Percentiles rank a stretch among this genome's conserved stretches.
Conservation (phyloP, 1,284 basidiomycete species). For the Microbotryomycetes sp. region DNA sequence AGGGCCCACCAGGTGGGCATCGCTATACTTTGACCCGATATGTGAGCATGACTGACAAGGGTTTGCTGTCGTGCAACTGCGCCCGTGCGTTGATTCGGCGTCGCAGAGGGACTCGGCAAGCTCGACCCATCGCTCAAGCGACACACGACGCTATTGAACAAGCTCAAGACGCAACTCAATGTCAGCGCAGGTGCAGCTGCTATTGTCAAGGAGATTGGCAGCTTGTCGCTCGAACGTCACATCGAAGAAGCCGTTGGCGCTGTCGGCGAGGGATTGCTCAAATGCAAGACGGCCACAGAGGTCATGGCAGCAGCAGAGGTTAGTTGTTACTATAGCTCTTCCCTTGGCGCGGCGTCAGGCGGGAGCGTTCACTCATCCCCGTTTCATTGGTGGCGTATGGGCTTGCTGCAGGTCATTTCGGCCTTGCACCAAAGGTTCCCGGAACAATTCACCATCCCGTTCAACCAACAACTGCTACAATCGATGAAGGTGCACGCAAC, state of each 20-base stretch:
- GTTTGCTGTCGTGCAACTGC: not conserved
- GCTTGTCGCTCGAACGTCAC: slow-evolving; percentile 88
- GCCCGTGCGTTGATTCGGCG: not conserved
- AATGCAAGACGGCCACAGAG: slow-evolving; percentile 83
- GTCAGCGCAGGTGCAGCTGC: slow-evolving; percentile 65
- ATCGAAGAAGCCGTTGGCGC: slow-evolving; percentile 88
- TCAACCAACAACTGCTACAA: slow-evolving; percentile 58
- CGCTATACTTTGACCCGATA: not conserved
- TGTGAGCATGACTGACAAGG: not conserved
- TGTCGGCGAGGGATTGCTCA: slow-evolving; percentile 70
- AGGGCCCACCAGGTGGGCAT: not conserved
- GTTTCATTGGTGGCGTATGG: not conserved
- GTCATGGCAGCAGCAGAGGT: slow-evolving; percentile 88
- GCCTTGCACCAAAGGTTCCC: slow-evolving; percentile 83
- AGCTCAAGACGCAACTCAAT: slow-evolving; percentile 71
- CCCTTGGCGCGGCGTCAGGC: not conserved
- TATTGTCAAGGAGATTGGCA: slow-evolving; percentile 82
- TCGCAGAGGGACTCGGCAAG: slow-evolving; percentile 24
- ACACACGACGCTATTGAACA: slow-evolving; percentile 86
- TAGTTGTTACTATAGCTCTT: slow-evolving; percentile 29
- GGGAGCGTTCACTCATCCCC: not conserved
- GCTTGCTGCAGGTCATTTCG: slow-evolving; percentile 62
- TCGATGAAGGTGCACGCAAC: slow-evolving; percentile 56
- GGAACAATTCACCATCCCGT: slow-evolving; percentile 62
- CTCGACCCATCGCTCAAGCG: slow-evolving; percentile 87